A percentile compares a stretch with the other conserved stretches of the same genome.
Evolutionary conservation across 2,329 filamentous ascomycete genomes (phyloP).

Genomic region (Ophiocordyceps sinensis): DNA sequence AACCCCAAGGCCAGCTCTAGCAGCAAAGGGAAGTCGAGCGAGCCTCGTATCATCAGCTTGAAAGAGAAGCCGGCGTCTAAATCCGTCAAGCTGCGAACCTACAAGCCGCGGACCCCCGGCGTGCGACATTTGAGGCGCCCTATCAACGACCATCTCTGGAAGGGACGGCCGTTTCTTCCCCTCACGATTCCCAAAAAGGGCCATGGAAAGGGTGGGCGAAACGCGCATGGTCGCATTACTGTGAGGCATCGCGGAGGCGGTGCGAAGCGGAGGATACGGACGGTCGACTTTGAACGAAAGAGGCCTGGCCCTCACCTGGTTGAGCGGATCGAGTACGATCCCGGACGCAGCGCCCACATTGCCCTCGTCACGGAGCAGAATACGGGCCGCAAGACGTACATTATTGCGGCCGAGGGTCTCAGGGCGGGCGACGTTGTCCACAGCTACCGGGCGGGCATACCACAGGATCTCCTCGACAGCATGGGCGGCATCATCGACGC

Average conservation of each 20-base stretch:
- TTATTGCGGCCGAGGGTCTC: constrained; percentile 90
- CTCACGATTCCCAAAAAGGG: constrained; percentile 89
- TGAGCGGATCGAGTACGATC: constrained; percentile 92
- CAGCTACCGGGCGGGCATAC: constrained; percentile 83
- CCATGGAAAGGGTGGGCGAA: constrained; percentile 82
- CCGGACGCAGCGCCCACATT: constrained; percentile 83
- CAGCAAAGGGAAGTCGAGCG: constrained; percentile 6
- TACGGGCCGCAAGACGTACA: constrained; percentile 70
- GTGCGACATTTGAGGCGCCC: constrained; percentile 80
- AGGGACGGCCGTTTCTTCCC: constrained; percentile 67
- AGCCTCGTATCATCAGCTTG: constrained; percentile 5
- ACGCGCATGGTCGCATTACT: constrained; percentile 72
- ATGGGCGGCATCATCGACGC: constrained; percentile 93
- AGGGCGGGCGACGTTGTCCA: constrained; percentile 81
- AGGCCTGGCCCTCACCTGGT: constrained; percentile 72
- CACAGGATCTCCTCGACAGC: constrained; percentile 67
- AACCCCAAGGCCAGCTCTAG: constrained; percentile 7
- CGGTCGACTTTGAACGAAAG: constrained; percentile 73
- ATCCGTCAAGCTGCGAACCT: constrained; percentile 54
- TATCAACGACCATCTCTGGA: constrained; percentile 95
- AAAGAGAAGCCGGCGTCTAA: constrained; percentile 13
- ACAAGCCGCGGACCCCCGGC: constrained; percentile 88
- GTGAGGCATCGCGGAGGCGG: constrained; percentile 88
- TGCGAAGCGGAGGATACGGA: constrained; percentile 80
- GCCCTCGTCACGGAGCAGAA: constrained; percentile 66